phyloP scores from a whole-genome alignment of 1,284 basidiomycete species.

The Inonotus hispidus region DNA sequence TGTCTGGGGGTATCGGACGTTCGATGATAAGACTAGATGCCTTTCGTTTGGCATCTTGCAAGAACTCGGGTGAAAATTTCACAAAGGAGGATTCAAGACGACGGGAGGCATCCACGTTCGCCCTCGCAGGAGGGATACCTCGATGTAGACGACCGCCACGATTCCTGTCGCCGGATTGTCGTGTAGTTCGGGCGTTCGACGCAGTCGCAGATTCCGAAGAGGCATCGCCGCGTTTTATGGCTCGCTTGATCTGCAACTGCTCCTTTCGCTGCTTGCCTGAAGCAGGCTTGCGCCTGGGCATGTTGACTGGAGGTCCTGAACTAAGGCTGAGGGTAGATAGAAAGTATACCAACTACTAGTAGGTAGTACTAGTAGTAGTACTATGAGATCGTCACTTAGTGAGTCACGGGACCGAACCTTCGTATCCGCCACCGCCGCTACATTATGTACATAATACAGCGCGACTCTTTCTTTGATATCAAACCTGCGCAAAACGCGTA shows the following conservation, averaged over 20 bases:
- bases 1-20: constrained; percentile 51
- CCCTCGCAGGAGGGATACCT: constrained; percentile 12
- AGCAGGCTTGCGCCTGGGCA: constrained; percentile 51
- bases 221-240: constrained; percentile 73
- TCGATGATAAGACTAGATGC: constrained; percentile 49
- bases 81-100: constrained; percentile 71
- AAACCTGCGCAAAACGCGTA: too few species aligned
- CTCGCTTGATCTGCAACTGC: constrained; percentile 70
- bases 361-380: too few species aligned
- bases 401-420: too few species aligned
- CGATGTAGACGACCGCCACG: constrained; percentile 6
- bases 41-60: constrained; percentile 55
- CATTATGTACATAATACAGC: too few species aligned
- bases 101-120: constrained; percentile 25
- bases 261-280: constrained; percentile 70
- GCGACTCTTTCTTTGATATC: too few species aligned
- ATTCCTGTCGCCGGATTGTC: not conserved
- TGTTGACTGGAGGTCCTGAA: too few species aligned
- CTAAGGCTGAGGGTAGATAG: not conserved
- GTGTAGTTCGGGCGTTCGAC: constrained; percentile 25
- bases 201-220: constrained; percentile 37
- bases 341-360: too few species aligned
- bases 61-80: constrained; percentile 55
- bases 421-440: too few species aligned
- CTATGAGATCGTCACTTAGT: too few species aligned